Base-by-base conservation (phyloP, 2,329 filamentous ascomycete species). In the Zymoseptoria pseudotritici region DNA sequence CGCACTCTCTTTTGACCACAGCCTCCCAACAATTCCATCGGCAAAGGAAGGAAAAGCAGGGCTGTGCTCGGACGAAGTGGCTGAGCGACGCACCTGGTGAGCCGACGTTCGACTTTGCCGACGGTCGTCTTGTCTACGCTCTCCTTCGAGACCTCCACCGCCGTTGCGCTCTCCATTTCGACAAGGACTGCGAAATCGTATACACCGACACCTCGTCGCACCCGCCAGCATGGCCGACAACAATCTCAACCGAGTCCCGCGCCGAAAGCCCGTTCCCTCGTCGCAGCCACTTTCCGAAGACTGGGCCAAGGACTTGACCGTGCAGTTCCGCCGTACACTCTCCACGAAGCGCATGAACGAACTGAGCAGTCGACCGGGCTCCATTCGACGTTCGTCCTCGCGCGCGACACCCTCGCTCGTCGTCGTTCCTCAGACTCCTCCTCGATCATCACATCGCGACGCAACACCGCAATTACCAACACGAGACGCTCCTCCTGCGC, bases 331-430 rank as follows among this genome's bases (percentile, higher is more conserved):
- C 73, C 88, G 91, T 65, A 79, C 96, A 62, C 82, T 97, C 71
- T 88, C 90, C 73, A 91, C 89, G 60, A 92, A 90, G 79, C 85
- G 91, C 74, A 86, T 96, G 80, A 92, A 90, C 73, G 89, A 92
- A 65, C 81, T 97, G 67, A 74, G 71, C 55, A 86, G 66, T 46
- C 63, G 70, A 54, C 66, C 71, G 3, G 61, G 61, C 7, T 70
- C 70, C 9, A 66, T 67, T 49, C 66, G 88, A 68, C 83, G 86
- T 66, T 78, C 79, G 46, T 78, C 80, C 46, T 79, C 81, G 58
- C 85, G 86, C 36, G 82, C 63, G 81, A 84, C 21, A 58, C 66
- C 66, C 19, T 68, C 69, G 11, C 64, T 67, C 53, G 62, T 72
- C 51, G 68, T 70, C 51, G 65, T 61, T 50, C 61, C 61, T n/a